Base-by-base conservation (phyloP, 2,329 filamentous ascomycete genomes). In the Purpureocillium lavendulum region DNA sequence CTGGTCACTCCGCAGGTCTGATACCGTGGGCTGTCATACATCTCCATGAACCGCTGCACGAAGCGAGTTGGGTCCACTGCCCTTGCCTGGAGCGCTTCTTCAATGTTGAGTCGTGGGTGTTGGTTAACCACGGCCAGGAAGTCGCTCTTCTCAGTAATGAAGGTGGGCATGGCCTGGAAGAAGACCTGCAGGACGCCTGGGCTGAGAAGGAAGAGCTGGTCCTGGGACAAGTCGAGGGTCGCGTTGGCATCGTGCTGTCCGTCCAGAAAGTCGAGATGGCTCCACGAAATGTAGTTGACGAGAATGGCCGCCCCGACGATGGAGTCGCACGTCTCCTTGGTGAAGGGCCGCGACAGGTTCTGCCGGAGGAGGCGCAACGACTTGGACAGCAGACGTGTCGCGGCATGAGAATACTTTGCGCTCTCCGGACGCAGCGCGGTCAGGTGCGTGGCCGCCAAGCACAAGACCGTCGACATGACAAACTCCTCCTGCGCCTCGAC, bases 231-330 rank as follows among this genome's bases (percentile, higher is more conserved):
- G 18, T 58, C 47, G 8, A 45, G 41, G 16, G 21, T 30, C 34
- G 21, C 29, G 10, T 4, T 29, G 12, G 3, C 11, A 24, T 33
- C 36, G 33, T 28, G 26, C 21, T 47, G 41, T 12, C 38, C 42
- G 6, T 54, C 52, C 15, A 56, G 44, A 35, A 55, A 55, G 5
- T 43, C 45, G 3, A 56, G 36, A 33, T 57, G 46, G 33, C 46
- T 49, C 55, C 56, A 58, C 7, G 50, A 47, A n/a, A 58, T 48
- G 33, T 55, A 54, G 17, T 57, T 51, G 36, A 58, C 49, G 10
- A 57, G 45, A 35, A 53, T 46, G n/a, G 52, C 47, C 2, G 51
- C 53, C 26, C 46, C 49, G 1, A 53, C 35, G 5, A 53, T 40
- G 2, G 50, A 42, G 36, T 54, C 51, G 38, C 45, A 49, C 42